Percentiles rank a stretch among this genome's conserved stretches.
Conservation (phyloP, 2,329 filamentous ascomycete genomes). For the Emergomyces orientalis region DNA sequence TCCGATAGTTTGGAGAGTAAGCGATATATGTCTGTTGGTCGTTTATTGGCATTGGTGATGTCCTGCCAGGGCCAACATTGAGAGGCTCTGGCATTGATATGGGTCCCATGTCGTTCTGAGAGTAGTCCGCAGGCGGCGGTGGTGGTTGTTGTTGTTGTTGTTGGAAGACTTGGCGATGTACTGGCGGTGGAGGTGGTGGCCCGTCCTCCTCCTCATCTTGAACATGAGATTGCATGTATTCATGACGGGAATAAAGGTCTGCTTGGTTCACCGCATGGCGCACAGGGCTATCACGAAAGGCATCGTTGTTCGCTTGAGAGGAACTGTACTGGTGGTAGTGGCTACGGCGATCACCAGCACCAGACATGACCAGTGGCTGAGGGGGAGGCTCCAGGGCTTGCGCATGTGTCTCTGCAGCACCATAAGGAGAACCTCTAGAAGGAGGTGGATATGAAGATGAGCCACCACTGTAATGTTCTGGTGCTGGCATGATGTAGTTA, state of each 20-base stretch:
- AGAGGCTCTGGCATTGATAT: constrained; percentile 21
- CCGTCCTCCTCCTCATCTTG: constrained; percentile 20
- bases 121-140: constrained; percentile 8
- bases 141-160: constrained; percentile 5
- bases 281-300: constrained; percentile 22
- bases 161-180: constrained; percentile 21
- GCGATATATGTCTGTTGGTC: constrained; percentile 13
- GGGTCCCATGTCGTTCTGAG: constrained; percentile 12
- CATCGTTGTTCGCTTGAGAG: constrained; percentile 18
- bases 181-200: constrained; percentile 25
- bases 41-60: constrained; percentile 9
- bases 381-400: constrained; percentile 1
- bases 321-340: constrained; percentile 16
- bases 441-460: constrained; percentile 11
- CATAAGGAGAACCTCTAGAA: constrained; percentile 10
- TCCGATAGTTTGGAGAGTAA: constrained; percentile 14
- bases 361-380: constrained; percentile 1
- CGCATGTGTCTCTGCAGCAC: background rate
- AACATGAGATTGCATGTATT: constrained; percentile 13
- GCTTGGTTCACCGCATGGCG: constrained; percentile 21
- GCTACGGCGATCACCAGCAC: constrained; percentile 6
- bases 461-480: constrained; percentile 7
- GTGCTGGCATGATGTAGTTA: constrained; percentile 6
- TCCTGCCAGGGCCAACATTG: constrained; percentile 15
- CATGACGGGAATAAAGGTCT: constrained; percentile 16